Evolutionary conservation across 2,329 filamentous ascomycete species (phyloP).

Genomic region (Celoporthe dispersa): DNA sequence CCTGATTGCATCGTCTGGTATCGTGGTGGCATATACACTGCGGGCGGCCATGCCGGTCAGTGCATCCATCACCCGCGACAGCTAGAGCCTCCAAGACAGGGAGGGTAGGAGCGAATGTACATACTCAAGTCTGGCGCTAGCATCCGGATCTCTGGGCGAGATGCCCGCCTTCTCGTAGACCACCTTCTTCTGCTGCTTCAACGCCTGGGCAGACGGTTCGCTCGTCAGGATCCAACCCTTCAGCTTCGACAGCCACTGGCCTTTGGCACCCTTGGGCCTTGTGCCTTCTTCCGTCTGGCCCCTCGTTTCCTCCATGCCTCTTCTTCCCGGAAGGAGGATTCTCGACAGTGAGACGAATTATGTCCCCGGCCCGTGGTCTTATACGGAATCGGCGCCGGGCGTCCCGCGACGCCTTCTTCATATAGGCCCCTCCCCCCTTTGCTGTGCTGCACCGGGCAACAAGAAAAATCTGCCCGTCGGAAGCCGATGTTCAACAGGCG

Average conservation of each 20-base stretch:
- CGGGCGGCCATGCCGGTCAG: background rate
- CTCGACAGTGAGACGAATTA: background rate
- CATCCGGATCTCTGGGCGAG: constrained; percentile 47
- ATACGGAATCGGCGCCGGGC: background rate
- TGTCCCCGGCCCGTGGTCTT: background rate
- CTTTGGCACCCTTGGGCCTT: constrained; percentile 38
- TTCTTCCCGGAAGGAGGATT: too few relatives aligned
- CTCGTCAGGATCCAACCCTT: constrained; percentile 54
- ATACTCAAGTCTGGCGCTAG: constrained; percentile 50
- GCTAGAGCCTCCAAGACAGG: background rate
- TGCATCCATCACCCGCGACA: background rate
- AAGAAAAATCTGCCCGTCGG: background rate
- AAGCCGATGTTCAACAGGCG: background rate
- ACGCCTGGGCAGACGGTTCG: constrained; percentile 55
- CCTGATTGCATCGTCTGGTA: constrained; percentile 51
- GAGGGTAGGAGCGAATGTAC: background rate
- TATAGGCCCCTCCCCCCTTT: background rate
- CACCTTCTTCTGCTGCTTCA: constrained; percentile 51
- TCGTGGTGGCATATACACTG: constrained; percentile 46
- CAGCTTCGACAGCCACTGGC: constrained; percentile 48
- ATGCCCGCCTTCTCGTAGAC: constrained; percentile 51
- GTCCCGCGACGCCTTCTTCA: background rate
- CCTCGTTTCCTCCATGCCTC: background rate
- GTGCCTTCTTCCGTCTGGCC: constrained; percentile 2
- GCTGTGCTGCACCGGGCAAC: background rate